These are phyloP conservation scores for Daldinia childiae DNA, from an alignment of 495 filamentous ascomycete genomes.

Conservation along the genomic window DNA sequence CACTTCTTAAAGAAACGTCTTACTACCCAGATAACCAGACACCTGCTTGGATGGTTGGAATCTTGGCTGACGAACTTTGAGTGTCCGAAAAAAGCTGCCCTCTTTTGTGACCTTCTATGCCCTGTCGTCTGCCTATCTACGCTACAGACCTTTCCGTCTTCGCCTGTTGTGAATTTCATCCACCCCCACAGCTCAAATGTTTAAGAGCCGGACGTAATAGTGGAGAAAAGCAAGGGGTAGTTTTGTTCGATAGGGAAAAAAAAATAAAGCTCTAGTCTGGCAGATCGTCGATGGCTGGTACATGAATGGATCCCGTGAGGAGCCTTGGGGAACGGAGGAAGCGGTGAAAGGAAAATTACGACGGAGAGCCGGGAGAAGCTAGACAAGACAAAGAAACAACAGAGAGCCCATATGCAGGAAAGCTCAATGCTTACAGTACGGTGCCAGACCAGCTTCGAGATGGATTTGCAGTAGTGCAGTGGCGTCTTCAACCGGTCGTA, in stretches of 20 bases:
- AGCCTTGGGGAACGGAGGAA: slow-evolving; percentile 28
- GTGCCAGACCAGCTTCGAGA: too few relatives aligned
- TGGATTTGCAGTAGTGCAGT: slow-evolving; percentile 15
- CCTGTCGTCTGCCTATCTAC: background rate
- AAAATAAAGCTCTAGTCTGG: slow-evolving; percentile 20
- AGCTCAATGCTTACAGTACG: too few relatives aligned
- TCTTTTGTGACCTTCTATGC: background rate
- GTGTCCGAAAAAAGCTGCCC: slow-evolving; percentile 6
- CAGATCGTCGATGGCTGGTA: slow-evolving; percentile 40
- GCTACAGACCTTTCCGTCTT: slow-evolving; percentile 21
- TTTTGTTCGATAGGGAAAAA: slow-evolving; percentile 9
- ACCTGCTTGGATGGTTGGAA: slow-evolving; percentile 29
- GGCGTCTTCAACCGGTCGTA: slow-evolving; percentile 35
- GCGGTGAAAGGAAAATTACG: slow-evolving; percentile 39
- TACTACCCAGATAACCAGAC: slow-evolving; percentile 29
- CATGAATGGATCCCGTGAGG: slow-evolving; percentile 22
- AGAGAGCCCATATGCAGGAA: slow-evolving; percentile 28
- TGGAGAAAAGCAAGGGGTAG: slow-evolving; percentile 37
- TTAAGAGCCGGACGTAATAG: slow-evolving; percentile 34
- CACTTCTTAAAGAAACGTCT: slow-evolving; percentile 31
- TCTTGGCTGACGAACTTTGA: slow-evolving; percentile 32
- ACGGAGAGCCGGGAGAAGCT: slow-evolving; percentile 30
- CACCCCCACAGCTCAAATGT: slow-evolving; percentile 13
- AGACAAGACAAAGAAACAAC: background rate
- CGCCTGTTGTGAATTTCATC: slow-evolving; percentile 12